Evolutionary conservation across 2,329 filamentous ascomycete genomes (phyloP).

Genomic region (Alternaria alternata): DNA sequence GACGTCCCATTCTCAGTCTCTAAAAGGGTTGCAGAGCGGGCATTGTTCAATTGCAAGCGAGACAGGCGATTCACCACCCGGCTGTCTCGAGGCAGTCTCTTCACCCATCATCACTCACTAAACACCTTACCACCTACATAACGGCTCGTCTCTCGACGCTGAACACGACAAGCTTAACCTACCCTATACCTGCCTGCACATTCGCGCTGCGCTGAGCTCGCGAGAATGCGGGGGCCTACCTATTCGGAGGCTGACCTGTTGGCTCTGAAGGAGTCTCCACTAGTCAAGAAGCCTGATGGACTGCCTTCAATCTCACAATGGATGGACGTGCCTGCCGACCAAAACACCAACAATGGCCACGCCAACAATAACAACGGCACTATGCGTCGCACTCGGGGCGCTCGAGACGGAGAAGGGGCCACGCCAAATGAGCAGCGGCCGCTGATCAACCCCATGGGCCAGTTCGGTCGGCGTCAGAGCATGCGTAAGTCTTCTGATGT

Average conservation of each 20-base stretch:
- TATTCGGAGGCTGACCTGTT: conserved; percentile 82
- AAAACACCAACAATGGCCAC: conserved; percentile 36
- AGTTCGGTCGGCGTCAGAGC: conserved; percentile 45
- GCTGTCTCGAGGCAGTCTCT: conserved; percentile 28
- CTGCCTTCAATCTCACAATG: conserved; percentile 90
- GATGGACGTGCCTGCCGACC: conserved; percentile 76
- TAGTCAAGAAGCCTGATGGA: conserved; percentile 79
- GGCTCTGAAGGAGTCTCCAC: conserved; percentile 78
- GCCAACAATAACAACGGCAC: conserved; percentile 32
- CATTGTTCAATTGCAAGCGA: conserved; percentile 26
- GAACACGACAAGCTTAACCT: conserved; percentile 14
- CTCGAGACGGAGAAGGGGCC: conserved; percentile 39
- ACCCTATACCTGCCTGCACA: conserved; percentile 26
- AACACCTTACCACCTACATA: conserved; percentile 13
- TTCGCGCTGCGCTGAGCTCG: conserved; percentile 16
- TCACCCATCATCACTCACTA: conserved; percentile 16
- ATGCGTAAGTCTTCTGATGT: conserved; percentile 60
- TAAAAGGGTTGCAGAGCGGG: conserved; percentile 18
- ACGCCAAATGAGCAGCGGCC: conserved; percentile 39
- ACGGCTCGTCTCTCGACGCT: conserved; percentile 1
- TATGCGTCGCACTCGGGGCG: conserved; percentile 34
- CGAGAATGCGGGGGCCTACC: conserved; percentile 45
- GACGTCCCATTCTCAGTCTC: conserved; percentile 22
- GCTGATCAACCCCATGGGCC: conserved; percentile 48
- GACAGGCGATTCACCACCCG: conserved; percentile 26